phyloP scores from a whole-genome alignment of 2,329 filamentous ascomycete species.

The Raffaelea arxii region DNA sequence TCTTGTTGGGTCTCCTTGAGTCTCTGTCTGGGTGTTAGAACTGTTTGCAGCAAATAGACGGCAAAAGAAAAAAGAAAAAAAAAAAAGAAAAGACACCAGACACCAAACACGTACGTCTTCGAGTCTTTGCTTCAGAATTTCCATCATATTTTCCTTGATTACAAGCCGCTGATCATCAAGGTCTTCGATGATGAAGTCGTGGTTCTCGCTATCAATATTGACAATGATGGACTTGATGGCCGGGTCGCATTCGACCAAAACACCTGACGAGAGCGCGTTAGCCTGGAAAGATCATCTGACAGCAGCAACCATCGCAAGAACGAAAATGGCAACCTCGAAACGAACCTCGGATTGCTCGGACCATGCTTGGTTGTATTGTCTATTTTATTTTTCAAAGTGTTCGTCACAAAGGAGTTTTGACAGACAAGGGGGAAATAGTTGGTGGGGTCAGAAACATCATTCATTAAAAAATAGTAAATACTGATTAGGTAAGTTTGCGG shows the following conservation, averaged over 20 bases:
- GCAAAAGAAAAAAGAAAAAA: background rate
- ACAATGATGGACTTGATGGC: slow-evolving; percentile 80
- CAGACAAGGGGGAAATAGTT: too few relatives aligned
- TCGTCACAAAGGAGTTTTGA: too few relatives aligned
- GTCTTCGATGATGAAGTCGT: slow-evolving; percentile 71
- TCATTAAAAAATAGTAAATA: too few relatives aligned
- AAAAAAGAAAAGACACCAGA: background rate
- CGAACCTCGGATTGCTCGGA: slow-evolving; percentile 12
- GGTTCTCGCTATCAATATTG: slow-evolving; percentile 59
- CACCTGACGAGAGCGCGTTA: slow-evolving; percentile 31
- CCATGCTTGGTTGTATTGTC: slow-evolving; percentile 6
- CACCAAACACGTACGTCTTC: slow-evolving; percentile 45
- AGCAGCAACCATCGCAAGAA: background rate
- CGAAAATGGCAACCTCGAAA: background rate
- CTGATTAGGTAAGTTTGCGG: too few relatives aligned
- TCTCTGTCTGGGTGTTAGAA: slow-evolving; percentile 11
- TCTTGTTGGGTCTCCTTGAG: slow-evolving; percentile 23
- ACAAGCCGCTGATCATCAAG: slow-evolving; percentile 68
- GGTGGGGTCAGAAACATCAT: too few relatives aligned
- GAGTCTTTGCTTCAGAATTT: slow-evolving; percentile 55
- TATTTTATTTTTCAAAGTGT: background rate
- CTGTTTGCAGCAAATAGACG: too few relatives aligned
- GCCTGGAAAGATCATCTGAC: background rate
- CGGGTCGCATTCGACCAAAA: slow-evolving; percentile 74
- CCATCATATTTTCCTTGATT: slow-evolving; percentile 64